Percentiles rank a stretch among this genome's conserved stretches.
Evolutionary conservation across 352 stramenopile species (phyloP).

Genomic region (Aphanomyces invadans): DNA sequence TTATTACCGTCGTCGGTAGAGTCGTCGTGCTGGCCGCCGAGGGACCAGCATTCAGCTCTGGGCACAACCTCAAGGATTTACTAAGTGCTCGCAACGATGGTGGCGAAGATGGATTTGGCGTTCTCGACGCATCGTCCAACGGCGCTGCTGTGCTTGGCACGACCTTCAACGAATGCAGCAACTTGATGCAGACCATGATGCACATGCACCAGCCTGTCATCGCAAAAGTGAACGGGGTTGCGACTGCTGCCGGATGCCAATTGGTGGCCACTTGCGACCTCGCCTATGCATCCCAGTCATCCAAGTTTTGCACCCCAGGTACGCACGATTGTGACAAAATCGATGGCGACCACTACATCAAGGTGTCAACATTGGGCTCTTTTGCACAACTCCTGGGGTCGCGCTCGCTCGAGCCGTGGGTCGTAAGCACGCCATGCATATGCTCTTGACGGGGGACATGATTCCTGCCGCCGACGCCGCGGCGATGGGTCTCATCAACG

Average conservation of each 20-base stretch:
- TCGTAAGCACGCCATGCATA: slow-evolving; percentile 46
- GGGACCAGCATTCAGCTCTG: slow-evolving; percentile 42
- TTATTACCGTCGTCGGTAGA: slow-evolving; percentile 15
- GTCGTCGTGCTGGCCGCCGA: slow-evolving; percentile 36
- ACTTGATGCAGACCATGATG: slow-evolving; percentile 38
- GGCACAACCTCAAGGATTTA: slow-evolving; percentile 56
- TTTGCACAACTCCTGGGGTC: slow-evolving; percentile 53
- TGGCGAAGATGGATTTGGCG: background rate
- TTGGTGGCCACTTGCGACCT: slow-evolving; percentile 51
- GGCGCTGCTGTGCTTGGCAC: background rate
- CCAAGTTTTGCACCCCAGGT: slow-evolving; percentile 43
- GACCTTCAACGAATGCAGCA: slow-evolving; percentile 36
- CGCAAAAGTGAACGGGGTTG: slow-evolving; percentile 41
- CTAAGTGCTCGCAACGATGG: slow-evolving; percentile 15
- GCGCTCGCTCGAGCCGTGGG: slow-evolving; percentile 34
- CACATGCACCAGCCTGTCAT: slow-evolving; percentile 39
- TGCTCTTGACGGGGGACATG: slow-evolving; percentile 48
- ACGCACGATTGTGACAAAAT: background rate
- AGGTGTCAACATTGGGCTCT: slow-evolving; percentile 48
- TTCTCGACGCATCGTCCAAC: slow-evolving; percentile 2
- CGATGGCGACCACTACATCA: background rate
- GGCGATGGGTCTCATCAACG: slow-evolving; percentile 37
- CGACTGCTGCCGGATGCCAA: slow-evolving; percentile 51
- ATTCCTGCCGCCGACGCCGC: slow-evolving; percentile 39
- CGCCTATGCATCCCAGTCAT: slow-evolving; percentile 31